Evolutionary conservation across 177 flowering plant genomes (phyloP), one percentile per base, ranked within the genome.

Genomic region (Vitis hybrid): DNA sequence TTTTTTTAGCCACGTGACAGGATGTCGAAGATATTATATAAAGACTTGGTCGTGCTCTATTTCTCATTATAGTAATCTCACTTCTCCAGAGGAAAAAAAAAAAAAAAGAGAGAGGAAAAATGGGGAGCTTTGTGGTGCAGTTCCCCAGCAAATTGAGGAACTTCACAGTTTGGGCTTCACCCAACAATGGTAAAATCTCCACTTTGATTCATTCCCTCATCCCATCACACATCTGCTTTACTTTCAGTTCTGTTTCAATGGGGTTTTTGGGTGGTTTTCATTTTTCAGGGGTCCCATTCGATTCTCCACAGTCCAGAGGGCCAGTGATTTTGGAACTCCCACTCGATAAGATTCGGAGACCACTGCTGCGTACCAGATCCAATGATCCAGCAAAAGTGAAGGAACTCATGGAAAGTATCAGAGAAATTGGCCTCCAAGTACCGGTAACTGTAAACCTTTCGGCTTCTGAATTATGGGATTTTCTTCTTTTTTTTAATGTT

Each of bases 401-500:
- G 81, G 91, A 93, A 5, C 94, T 95, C 74, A 93, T 93, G 98
- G 93, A 88, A 3, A 95, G 98, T 73, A 93, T 95, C 58, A 51
- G 62, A 49, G 78, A 87, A 72, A 93, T 95, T 50, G 99, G 99
- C 13, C 94, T 93, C 54, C 98, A 90, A 89, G 97, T 85, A 5
- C 98, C 99, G 3, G 98, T 93, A 77, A 66, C 85, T 22, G 45
- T 0, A 34, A 54, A 45, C 1, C 10, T 22, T n/a, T 50, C 16
- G 18, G 0, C 9, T 65, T 51, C 16, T 19, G 6, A 6, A 6
- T 34, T 6, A 34, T 34, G 45, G 8, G 0, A 22, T 2, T 22
- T 22, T 22, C 26, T 34, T 34, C 0, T 34, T 4, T 0, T 34
- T 34, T 34, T 34, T 60, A 19, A 16, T n/a, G 18, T 9, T 14